Conservation (phyloP, 371 early-diverging fungal species). For the Syncephalastrum racemosum region DNA sequence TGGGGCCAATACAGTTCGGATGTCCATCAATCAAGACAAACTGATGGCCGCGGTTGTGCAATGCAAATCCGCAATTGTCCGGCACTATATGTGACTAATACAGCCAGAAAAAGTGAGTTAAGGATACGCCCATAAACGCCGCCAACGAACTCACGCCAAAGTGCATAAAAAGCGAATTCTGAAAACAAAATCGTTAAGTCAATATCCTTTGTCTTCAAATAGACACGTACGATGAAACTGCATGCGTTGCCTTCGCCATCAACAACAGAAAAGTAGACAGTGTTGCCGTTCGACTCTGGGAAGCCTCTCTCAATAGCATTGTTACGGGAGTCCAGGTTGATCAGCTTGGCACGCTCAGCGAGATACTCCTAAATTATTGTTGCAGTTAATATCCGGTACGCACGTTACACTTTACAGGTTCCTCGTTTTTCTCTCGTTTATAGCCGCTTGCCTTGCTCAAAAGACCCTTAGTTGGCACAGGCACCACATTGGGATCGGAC, state of each 20-base stretch:
- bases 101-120: background rate
- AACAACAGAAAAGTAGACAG: conserved; percentile 78
- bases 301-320: conserved; percentile 52
- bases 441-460: conserved; percentile 45
- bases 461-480: conserved; percentile 50
- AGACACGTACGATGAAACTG: conserved; percentile 66
- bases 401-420: conserved; percentile 1
- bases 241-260: conserved; percentile 85
- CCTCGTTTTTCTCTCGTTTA: background rate
- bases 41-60: conserved; percentile 76
- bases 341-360: conserved; percentile 51
- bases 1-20: conserved; percentile 70
- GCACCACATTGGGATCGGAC: conserved; percentile 64
- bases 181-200: conserved; percentile 6
- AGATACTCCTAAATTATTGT: conserved; percentile 53
- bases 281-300: conserved; percentile 66
- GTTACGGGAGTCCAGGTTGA: conserved; percentile 53
- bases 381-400: background rate
- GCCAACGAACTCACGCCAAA: conserved; percentile 53
- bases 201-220: background rate
- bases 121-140: background rate
- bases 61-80: conserved; percentile 65
- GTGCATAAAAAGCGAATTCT: conserved; percentile 58
- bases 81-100: conserved; percentile 51
- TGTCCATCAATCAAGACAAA: conserved; percentile 64